Base-by-base conservation (phyloP, 2,329 filamentous ascomycete species). In the Didymella glomerata region DNA sequence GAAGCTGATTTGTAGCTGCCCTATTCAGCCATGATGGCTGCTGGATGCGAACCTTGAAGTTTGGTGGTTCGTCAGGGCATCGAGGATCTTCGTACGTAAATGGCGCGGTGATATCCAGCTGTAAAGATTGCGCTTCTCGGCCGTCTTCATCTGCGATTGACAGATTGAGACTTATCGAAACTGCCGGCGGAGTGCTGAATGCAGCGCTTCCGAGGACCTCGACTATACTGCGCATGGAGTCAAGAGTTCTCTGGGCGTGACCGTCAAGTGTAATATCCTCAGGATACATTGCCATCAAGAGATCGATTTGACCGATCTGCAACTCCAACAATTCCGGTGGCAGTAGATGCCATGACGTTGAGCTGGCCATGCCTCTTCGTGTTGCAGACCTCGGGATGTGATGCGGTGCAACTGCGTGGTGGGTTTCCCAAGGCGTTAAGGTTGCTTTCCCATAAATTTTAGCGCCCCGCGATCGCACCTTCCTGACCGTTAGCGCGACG, bases 211-310 rank as follows among this genome's bases (percentile, higher is more conserved):
- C 45, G 20, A 22, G 30, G 13, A 48, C 44, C 6, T 54, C 42
- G 22, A 57, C n/a, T 4, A 27, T 13, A 8, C 34, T 30, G 28
- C 68, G 63, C 11, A 73, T 38, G 0, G n/a, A 25, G 27, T 67
- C 55, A 4, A 73, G 54, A 2, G 51, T 25, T 1, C 45, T 30
- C 18, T 57, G 32, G 2, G 62, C 58, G 6, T 47, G 20, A 3
- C 58, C 50, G 3, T 66, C 63, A 20, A 72, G 54, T 8, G 13
- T 44, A 6, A 65, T 52, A 8, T 72, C 68, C 4, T 68, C 66
- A 4, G 66, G 69, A 38, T 72, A 73, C 70, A 73, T 73, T 2
- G 70, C 68, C 32, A 67, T 52, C 24, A 73, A 41, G 16, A 73
- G 64, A 48, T 73, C 70, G 38, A 73, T 63, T 46, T 71, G 69